These are phyloP conservation scores for Boehmeria nivea DNA, from an alignment of 306 rosid species.

Conservation along the genomic window DNA sequence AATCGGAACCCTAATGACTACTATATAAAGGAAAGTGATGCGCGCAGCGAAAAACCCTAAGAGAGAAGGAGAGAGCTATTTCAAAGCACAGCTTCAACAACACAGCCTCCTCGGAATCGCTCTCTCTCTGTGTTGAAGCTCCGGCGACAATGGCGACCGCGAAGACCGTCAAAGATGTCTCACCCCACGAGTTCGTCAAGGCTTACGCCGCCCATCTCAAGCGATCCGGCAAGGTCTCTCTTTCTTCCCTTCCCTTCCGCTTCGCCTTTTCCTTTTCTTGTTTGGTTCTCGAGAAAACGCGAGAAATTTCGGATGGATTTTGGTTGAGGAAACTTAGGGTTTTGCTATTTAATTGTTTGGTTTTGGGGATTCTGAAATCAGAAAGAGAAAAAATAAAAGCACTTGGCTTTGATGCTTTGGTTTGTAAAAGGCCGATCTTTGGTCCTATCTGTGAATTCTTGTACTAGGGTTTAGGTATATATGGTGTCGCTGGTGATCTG, in stretches of 20 bases:
- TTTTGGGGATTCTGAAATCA: not conserved
- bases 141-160: constrained; percentile 39
- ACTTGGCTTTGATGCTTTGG: no score
- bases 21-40: not conserved
- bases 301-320: no score
- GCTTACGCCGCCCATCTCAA: constrained; percentile 50
- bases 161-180: constrained; percentile 47
- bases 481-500: no score
- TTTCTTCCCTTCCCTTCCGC: not conserved
- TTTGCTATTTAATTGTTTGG: not conserved
- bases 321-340: not conserved
- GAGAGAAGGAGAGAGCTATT: constrained; percentile 1
- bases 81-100: constrained; percentile 11
- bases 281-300: not conserved
- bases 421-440: no score
- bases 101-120: constrained; percentile 1
- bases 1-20: constrained; percentile 16
- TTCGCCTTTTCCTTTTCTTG: no score
- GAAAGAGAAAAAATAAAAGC: no score
- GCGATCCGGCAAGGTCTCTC: constrained; percentile 45
- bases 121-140: not conserved
- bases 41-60: constrained; percentile 18
- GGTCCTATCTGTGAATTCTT: no score
- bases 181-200: constrained; percentile 52
- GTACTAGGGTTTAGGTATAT: no score